Evolutionary conservation across 495 filamentous ascomycete genomes (phyloP), one percentile per base, ranked within the genome.

Genomic region (Aspergillus incahuasiensis): DNA sequence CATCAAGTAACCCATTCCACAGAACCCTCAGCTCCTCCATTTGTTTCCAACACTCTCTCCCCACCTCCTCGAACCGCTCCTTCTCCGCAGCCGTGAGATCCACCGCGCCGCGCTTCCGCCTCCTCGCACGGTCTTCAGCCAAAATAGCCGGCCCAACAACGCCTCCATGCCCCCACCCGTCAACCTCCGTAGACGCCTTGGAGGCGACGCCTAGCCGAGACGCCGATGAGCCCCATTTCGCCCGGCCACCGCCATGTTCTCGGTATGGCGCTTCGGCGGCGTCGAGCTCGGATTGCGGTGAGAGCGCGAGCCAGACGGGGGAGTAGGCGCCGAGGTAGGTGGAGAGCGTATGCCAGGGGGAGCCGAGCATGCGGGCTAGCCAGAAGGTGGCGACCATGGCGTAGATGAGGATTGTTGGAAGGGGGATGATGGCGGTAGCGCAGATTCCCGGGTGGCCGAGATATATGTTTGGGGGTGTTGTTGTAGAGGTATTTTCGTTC

Each of bases 371-470:
- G 59, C 94, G 86, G 12, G 84, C 84, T 38, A 88, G 48, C 68
- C 85, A 91, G 63, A 95, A 85, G 3, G 84, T 70, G 15, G 76
- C 51, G 43, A 84, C 72, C 80, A 85, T 86, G 58, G 75, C 74
- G 68, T 81, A 87, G 28, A 79, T 74, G 53, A 94, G 74, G 58
- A 90, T 71, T 21, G 76, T 68, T 54, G 78, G 71, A 38, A 97
- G 78, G 1, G 88, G 86, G 45, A 96, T 70, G 59, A 98, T 88
- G 5, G 80, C 75, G 0, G 94, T 95, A 25, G 79, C 84, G 60
- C 89, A 91, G 58, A 97, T 79, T 55, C 95, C 94, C 0, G 94
- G 94, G 63, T 98, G 94, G 13, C 84, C 79, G 55, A 96, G 56
- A 74, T 95, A 91, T 46, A 84, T 81, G 28, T 75, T 79, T 2